Base-by-base conservation (phyloP, 768 basidiomycete genomes). In the Pleurotus giganteus region DNA sequence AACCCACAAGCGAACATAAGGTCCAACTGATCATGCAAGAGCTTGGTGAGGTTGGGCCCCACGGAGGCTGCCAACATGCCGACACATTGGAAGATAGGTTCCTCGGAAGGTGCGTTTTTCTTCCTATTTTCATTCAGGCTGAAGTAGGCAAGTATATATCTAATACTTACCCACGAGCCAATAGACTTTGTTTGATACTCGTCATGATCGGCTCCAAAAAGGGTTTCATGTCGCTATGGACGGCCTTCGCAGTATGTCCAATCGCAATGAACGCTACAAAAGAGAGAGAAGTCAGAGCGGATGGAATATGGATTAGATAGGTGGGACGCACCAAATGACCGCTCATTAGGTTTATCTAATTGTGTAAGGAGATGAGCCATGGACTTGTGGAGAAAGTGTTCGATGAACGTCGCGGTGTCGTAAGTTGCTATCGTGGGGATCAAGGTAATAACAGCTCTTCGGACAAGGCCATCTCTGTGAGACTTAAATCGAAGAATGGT, bases 201-300 rank as follows among this genome's bases (percentile, higher is more conserved):
- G 73, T 66, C 83, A 98, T 92, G 56, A 97, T 90, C 3, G 87
- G 83, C 57, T 98, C 96, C 23, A 98, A 80, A 69, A 97, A 99
- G 0, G 87, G 87, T 64, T 95, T 94, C 91, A 98, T 97, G 58
- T 96, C 93, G 58, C 93, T 90, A 43, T 87, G 87, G 19, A 98
- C 91, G 46, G 91, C 89, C 39, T 85, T 84, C 1, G 97, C 94
- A 47, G 96, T 91, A 63, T 97, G 93, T 0, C 97, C 97, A 58
- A 99, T 94, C 2, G 97, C 95, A 61, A 94, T 87, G 67, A 98
- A 98, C 2, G 95, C 95, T 94, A 58, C n/a, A n/a, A n/a, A n/a
- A n/a, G 4, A 12, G 36, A 9, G 43, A 45, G 8, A 44, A 44
- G 27, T 57, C 60, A 59, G 59, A 63, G 62, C 43, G 17, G 46